phyloP scores from a whole-genome alignment of 768 basidiomycete species.

The Naganishia onofrii region DNA sequence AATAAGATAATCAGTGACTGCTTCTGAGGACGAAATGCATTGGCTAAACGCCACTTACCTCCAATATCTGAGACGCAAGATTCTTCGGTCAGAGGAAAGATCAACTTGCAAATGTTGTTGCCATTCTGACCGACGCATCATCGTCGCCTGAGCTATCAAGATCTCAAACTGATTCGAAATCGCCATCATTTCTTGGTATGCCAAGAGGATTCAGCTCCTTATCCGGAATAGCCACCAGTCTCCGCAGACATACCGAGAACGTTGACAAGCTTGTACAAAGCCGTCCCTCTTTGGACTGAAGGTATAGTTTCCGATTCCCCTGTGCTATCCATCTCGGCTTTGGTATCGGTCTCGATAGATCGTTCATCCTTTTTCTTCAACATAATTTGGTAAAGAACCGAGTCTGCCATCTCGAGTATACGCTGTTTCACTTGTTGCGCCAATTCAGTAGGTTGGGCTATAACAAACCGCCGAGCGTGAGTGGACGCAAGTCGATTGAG shows the following conservation, averaged over 20 bases:
- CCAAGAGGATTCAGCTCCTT: too few species aligned
- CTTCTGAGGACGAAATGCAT: not conserved
- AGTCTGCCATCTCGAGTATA: conserved; percentile 19
- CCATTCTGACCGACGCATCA: conserved; percentile 20
- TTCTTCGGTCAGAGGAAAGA: conserved; percentile 5
- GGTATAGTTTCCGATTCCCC: not conserved
- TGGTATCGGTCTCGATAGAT: not conserved
- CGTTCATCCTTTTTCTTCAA: not conserved
- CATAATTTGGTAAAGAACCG: conserved; percentile 15
- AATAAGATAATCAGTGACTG: not conserved
- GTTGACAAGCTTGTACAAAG: conserved; percentile 5
- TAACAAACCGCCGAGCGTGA: not conserved
- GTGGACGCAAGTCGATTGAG: too few species aligned
- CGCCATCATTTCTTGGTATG: conserved; percentile 13
- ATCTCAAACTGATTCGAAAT: conserved; percentile 17
- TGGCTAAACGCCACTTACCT: not conserved
- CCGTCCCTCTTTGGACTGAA: not conserved
- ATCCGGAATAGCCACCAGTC: conserved; percentile 1
- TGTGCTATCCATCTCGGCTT: not conserved
- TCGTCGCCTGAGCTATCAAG: conserved; percentile 13
- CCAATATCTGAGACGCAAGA: conserved; percentile 18
- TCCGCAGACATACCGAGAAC: conserved; percentile 8
- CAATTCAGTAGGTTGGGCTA: conserved; percentile 1
- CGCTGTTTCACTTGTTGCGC: conserved; percentile 13
- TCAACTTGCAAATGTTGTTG: conserved; percentile 21